These are phyloP conservation scores for Tolypocladium guangdongense DNA, from an alignment of 2,329 filamentous ascomycete genomes.

Conservation along the genomic window DNA sequence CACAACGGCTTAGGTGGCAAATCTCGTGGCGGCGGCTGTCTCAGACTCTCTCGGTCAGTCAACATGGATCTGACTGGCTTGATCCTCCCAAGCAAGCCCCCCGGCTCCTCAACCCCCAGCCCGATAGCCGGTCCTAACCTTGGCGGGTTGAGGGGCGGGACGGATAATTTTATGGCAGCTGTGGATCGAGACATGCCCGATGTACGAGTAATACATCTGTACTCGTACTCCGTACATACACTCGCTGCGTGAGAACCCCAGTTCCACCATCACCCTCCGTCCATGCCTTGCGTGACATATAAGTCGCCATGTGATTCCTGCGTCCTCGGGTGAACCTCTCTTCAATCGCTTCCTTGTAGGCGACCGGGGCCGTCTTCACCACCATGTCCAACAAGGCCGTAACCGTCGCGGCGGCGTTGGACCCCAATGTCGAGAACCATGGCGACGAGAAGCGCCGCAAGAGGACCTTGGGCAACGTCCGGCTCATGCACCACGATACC, in stretches of 20 bases:
- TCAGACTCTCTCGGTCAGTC: too few relatives aligned
- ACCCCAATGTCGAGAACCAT: constrained; percentile 3
- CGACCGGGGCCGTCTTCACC: neutral
- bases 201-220: too few relatives aligned
- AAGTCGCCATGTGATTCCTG: neutral
- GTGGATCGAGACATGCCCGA: neutral
- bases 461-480: constrained; percentile 28
- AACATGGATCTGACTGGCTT: too few relatives aligned
- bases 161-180: neutral
- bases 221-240: too few relatives aligned
- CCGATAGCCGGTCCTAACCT: neutral
- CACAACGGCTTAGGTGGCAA: too few relatives aligned
- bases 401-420: constrained; percentile 1
- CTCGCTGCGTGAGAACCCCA: neutral
- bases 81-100: too few relatives aligned
- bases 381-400: constrained; percentile 1
- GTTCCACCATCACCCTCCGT: neutral
- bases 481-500: constrained; percentile 28
- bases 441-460: constrained; percentile 6
- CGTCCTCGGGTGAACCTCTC: neutral
- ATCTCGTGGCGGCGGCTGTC: too few relatives aligned
- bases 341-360: neutral
- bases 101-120: neutral
- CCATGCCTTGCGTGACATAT: neutral
- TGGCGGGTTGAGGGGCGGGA: neutral